Base-by-base conservation (phyloP, 176 grass and related monocot species). In the Oryza meridionalis region DNA sequence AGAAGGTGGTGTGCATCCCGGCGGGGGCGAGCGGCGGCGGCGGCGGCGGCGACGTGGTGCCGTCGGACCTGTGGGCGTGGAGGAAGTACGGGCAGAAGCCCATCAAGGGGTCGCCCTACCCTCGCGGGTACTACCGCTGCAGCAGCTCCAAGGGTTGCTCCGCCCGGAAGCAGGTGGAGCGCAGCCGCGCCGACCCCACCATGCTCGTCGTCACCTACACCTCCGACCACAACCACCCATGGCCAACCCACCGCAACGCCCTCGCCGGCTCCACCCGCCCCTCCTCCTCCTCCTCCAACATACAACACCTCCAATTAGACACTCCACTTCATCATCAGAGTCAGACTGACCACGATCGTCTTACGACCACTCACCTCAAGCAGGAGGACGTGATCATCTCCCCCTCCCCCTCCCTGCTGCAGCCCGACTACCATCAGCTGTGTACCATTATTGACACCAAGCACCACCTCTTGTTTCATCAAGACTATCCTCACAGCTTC, bases 121-220 rank as follows among this genome's bases (percentile, higher is more conserved):
- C 95, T n/a, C 86, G 96, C 77, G 93, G 93, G 0, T 99, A 99
- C 85, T 99, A 99, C 85, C 89, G 96, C 27, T 99, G 96, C 72
- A 99, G 96, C 93, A 99, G 96, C 80, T 99, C 96, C 21, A 99
- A 99, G 44, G 96, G 91, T 7, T 99, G 96, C 88, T 89, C 93
- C 11, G 96, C 96, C 42, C 76, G 93, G 89, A 99, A 99, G 87
- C 96, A 99, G 87, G 96, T 99, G 32, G 96, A 99, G 93, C 93
- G 96, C 37, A 99, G 96, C 83, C 96, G 96, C 84, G 90, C 96
- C 17, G 96, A 99, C 82, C 96, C 96, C 2, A 90, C 86, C 84
- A 96, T 99, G 96, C 79, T 99, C 14, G 93, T 99, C 84, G 88
- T 99, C 91, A 99, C 96, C 80, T 99, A 99, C 87, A 96, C 89